Evolutionary conservation across 805 yeast species (phyloP).

Genomic region (Osmozyma mogii): DNA sequence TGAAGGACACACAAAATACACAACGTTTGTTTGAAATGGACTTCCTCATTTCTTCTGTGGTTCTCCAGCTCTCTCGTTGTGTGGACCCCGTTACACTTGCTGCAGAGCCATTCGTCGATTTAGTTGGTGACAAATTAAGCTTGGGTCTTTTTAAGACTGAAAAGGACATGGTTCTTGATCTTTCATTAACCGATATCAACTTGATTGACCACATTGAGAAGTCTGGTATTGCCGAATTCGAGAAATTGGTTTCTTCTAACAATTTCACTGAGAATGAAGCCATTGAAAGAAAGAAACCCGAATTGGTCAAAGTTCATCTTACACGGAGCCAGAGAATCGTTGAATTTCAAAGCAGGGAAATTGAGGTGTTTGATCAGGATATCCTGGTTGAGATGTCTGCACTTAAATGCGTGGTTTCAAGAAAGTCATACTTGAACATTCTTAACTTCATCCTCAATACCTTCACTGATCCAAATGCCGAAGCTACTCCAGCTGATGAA

Average conservation of each 20-base stretch:
- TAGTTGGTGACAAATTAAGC: conserved; percentile 58
- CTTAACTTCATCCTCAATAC: conserved; percentile 79
- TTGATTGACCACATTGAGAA: conserved; percentile 70
- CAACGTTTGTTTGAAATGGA: conserved; percentile 70
- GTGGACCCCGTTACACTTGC: conserved; percentile 49
- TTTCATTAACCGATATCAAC: conserved; percentile 56
- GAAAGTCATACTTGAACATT: conserved; percentile 70
- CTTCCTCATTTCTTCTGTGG: conserved; percentile 59
- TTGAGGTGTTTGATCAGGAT: conserved; percentile 72
- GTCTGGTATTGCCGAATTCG: conserved; percentile 54
- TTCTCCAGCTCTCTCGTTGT: conserved; percentile 61
- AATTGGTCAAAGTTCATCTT: conserved; percentile 53
- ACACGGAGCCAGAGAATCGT: conserved; percentile 54
- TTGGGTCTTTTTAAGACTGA: conserved; percentile 54
- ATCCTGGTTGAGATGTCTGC: conserved; percentile 70
- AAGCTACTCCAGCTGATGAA: conserved; percentile 58
- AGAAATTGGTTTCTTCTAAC: conserved; percentile 62
- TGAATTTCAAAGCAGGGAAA: conserved; percentile 40
- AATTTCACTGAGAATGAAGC: conserved; percentile 31
- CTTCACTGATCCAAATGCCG: conserved; percentile 75
- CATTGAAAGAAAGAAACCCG: conserved; percentile 21
- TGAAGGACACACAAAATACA: conserved; percentile 12
- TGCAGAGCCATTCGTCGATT: conserved; percentile 62
- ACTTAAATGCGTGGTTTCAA: conserved; percentile 62
- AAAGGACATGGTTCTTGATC: conserved; percentile 55